These are phyloP conservation scores for Chenopodium suecicum DNA, from an alignment of 148 eudicot genomes.

Conservation along the genomic window DNA sequence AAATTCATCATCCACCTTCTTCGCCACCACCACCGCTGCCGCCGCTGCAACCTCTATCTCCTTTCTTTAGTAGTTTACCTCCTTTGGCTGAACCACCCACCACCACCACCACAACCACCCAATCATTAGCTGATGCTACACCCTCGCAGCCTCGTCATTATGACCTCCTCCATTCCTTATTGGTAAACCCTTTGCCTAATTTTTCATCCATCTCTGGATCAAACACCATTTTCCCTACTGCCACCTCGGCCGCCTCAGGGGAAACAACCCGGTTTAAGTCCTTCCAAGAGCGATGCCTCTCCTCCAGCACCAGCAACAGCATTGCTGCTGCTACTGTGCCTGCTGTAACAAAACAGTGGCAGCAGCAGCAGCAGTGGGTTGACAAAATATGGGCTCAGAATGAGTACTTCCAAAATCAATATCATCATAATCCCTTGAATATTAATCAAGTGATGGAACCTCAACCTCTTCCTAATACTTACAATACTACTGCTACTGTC, in stretches of 20 bases:
- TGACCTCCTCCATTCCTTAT: conserved; percentile 19
- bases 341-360: neutral
- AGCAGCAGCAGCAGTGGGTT: conserved; percentile 19
- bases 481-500: neutral
- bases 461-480: neutral
- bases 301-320: neutral
- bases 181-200: conserved; percentile 22
- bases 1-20: conserved; percentile 25
- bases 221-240: neutral
- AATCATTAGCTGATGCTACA: neutral
- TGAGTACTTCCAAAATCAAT: neutral
- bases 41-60: conserved; percentile 24
- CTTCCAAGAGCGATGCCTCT: neutral
- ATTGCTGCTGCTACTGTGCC: neutral
- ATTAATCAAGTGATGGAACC: neutral
- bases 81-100: conserved; percentile 34
- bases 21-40: conserved; percentile 24
- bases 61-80: conserved; percentile 32
- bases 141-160: neutral
- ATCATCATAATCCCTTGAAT: neutral
- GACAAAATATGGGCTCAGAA: conserved; percentile 3
- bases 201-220: neutral
- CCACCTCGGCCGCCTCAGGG: neutral
- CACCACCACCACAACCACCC: conserved; percentile 2
- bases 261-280: neutral